A percentile compares a stretch with the other conserved stretches of the same genome.
phyloP scores from a whole-genome alignment of 345 rosid genomes.

The Carallia brachiata region DNA sequence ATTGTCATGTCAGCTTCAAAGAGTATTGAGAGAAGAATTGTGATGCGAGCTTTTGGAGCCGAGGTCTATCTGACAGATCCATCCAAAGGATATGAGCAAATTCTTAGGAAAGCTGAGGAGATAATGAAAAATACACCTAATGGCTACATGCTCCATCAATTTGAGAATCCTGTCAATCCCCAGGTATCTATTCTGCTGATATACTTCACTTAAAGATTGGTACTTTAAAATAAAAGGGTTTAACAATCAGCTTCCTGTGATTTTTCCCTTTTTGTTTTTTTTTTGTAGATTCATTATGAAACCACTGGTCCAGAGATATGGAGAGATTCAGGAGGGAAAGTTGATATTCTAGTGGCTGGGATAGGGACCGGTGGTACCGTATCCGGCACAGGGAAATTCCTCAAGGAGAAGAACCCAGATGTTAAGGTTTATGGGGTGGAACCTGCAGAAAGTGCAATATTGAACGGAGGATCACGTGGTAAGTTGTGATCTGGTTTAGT shows the following conservation, averaged over 20 bases:
- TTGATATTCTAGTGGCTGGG: conserved; percentile 21
- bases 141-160: conserved; percentile 26
- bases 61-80: conserved; percentile 22
- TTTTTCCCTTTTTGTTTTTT: not conserved
- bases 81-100: not conserved
- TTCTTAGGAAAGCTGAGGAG: conserved; percentile 13
- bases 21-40: conserved; percentile 25
- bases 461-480: conserved; percentile 30
- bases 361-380: conserved; percentile 31
- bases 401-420: conserved; percentile 22
- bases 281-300: conserved; percentile 21
- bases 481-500: not conserved
- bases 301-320: conserved; percentile 32
- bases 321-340: conserved; percentile 21
- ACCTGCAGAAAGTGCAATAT: conserved; percentile 30
- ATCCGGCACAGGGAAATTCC: conserved; percentile 26
- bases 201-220: not conserved
- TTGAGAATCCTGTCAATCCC: conserved; percentile 23
- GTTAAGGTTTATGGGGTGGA: conserved; percentile 35
- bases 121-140: conserved; percentile 23
- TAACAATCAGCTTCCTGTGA: not conserved
- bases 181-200: conserved; percentile 1
- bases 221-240: not conserved
- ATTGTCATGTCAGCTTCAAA: conserved; percentile 23
- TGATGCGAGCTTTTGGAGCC: conserved; percentile 26